A percentile compares a stretch with the other conserved stretches of the same genome.
Evolutionary conservation across 2,329 filamentous ascomycete species (phyloP).

Genomic region (Epichloe sibirici): DNA sequence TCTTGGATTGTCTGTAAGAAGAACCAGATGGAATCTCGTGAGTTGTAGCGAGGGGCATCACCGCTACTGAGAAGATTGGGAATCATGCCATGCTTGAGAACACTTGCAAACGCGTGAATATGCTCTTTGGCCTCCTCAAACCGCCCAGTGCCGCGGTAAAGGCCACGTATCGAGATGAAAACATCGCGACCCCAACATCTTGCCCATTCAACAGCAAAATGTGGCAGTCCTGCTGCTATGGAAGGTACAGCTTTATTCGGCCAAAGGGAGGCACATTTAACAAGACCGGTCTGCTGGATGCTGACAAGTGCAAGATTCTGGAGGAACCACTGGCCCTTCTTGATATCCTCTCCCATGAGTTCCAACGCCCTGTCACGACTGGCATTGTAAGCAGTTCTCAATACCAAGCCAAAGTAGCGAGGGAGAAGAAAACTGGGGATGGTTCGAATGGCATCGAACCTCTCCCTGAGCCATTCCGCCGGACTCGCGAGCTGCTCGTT

Average conservation of each 20-base stretch:
- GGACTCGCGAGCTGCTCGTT: conserved; percentile 53
- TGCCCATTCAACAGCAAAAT: conserved; percentile 90
- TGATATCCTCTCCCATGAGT: conserved; percentile 66
- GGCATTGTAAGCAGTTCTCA: conserved; percentile 79
- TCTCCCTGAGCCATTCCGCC: conserved; percentile 66
- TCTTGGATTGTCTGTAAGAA: conserved; percentile 94
- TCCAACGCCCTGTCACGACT: conserved; percentile 67
- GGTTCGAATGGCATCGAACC: conserved; percentile 73
- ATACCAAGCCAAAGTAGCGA: conserved; percentile 80
- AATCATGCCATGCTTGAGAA: conserved; percentile 97
- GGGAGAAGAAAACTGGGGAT: conserved; percentile 85
- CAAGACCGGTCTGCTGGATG: conserved; percentile 77
- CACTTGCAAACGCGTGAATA: conserved; percentile 86
- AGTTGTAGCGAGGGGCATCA: conserved; percentile 82
- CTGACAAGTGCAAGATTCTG: conserved; percentile 85
- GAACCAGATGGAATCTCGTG: conserved; percentile 95
- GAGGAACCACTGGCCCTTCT: conserved; percentile 75
- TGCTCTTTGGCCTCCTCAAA: conserved; percentile 86
- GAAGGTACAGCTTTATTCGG: conserved; percentile 75
- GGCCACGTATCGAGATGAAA: conserved; percentile 85
- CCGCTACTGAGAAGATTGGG: conserved; percentile 86
- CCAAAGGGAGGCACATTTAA: conserved; percentile 84
- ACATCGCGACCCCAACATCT: conserved; percentile 96
- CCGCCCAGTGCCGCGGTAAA: conserved; percentile 83
- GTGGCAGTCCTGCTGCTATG: conserved; percentile 82